Percentiles rank a stretch among this genome's conserved stretches.
Evolutionary conservation across 139 green algal species (phyloP).

Genomic region (Deuterostichococcus epilithicus): DNA sequence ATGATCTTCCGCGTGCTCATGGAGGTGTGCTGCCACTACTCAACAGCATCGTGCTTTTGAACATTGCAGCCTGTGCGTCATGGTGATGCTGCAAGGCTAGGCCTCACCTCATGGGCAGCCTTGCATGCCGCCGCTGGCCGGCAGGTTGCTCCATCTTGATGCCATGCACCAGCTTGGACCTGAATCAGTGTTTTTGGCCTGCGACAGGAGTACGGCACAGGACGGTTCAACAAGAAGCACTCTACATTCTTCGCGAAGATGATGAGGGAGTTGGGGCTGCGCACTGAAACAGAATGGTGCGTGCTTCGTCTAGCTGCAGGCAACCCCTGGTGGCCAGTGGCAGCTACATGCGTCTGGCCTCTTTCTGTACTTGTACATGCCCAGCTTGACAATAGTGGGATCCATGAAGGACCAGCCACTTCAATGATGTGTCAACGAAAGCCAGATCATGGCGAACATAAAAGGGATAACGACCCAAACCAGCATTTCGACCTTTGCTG

Average conservation of each 20-base stretch:
- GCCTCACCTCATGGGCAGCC: no score
- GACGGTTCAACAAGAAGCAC: slow-evolving; percentile 50
- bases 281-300: slow-evolving; percentile 30
- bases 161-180: neutral
- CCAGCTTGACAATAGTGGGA: no score
- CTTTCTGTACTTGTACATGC: no score
- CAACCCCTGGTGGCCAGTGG: neutral
- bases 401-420: no score
- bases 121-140: neutral
- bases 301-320: slow-evolving; percentile 37
- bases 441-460: no score
- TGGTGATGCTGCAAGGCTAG: no score
- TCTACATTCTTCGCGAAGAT: slow-evolving; percentile 54
- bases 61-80: no score
- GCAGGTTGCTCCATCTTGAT: neutral
- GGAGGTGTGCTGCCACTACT: slow-evolving; percentile 40
- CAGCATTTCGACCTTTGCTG: neutral
- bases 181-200: neutral
- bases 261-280: slow-evolving; percentile 50
- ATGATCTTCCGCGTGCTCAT: slow-evolving; percentile 45
- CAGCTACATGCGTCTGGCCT: no score
- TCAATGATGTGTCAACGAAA: no score
- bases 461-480: no score
- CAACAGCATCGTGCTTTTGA: no score
- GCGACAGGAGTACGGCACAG: slow-evolving; percentile 52